Base-by-base conservation (phyloP, 352 stramenopile genomes). In the Globisporangium nunn region DNA sequence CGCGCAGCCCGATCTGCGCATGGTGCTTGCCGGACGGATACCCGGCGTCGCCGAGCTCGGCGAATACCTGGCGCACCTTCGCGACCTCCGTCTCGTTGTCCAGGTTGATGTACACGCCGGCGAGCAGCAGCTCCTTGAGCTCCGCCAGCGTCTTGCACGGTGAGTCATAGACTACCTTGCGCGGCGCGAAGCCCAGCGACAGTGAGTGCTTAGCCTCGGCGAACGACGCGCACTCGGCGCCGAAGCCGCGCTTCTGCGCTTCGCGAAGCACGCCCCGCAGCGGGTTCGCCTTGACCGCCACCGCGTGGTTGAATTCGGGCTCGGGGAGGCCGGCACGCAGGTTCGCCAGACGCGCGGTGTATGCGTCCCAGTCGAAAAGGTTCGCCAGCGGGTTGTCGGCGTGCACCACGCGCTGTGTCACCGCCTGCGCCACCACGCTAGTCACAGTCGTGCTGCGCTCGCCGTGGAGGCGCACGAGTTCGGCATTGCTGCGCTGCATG, bases 11-110 rank as follows among this genome's bases (percentile, higher is more conserved):
- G 39, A 98, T 84, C 56, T 89, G 81, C 37, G 53, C 59, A 8
- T 66, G 55, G 53, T 87, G 72, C 8, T 35, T 68, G 5, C 70
- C 54, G 18, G 61, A 55, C 2, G 45, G 54, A 12, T 64, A 68
- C 6, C 64, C 61, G 2, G 58, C 56, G 2, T 58, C 52, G 8
- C 52, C 58, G n/a, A 84, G 53, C 18, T 81, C 66, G 0, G 35
- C 48, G 33, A 96, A 80, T 7, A 86, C 69, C 49, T 69, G 51
- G 35, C 78, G 75, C 58, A 90, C 75, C 55, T 93, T 92, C 59
- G 69, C 62, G 28, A 98, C 74, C 56, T 98, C 92, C 33, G 96
- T 69, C 54, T 95, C 73, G 62, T 96, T 97, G 72, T 98, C 93
- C 15, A 93, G 54, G 71, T 98, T 98, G 58, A 97, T 80, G 58